phyloP scores from a whole-genome alignment of 352 stramenopile species.

The Pythium monospermum region DNA sequence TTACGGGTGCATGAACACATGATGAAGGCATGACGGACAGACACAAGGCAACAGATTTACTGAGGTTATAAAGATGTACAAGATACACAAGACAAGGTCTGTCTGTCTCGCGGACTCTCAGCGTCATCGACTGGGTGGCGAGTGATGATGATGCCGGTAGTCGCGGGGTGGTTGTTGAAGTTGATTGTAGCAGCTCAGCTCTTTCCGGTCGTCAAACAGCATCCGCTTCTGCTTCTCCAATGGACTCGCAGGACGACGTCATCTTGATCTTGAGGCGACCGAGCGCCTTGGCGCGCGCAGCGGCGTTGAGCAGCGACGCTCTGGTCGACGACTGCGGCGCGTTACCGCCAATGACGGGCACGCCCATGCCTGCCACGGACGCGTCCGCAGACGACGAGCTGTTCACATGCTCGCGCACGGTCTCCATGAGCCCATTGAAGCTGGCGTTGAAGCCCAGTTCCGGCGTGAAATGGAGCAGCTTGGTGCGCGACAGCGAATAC shows the following conservation, averaged over 20 bases:
- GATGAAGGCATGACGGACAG: not conserved
- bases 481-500: slow-evolving; percentile 66
- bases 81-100: too few relatives aligned
- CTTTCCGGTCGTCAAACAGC: too few relatives aligned
- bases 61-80: not conserved
- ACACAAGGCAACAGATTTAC: too few relatives aligned
- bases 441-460: slow-evolving; percentile 76
- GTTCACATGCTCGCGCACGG: slow-evolving; percentile 42
- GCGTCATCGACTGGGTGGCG: too few relatives aligned
- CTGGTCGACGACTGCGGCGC: not conserved
- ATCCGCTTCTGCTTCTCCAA: not conserved
- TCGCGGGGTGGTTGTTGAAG: too few relatives aligned
- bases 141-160: too few relatives aligned
- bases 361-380: not conserved
- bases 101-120: too few relatives aligned
- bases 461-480: slow-evolving; percentile 76
- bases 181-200: too few relatives aligned
- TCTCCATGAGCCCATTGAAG: slow-evolving; percentile 43
- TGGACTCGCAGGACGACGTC: not conserved
- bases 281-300: slow-evolving; percentile 13
- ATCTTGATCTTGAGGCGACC: slow-evolving; percentile 20
- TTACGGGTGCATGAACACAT: too few relatives aligned
- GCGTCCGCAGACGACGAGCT: not conserved
- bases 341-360: too few relatives aligned
- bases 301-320: slow-evolving; percentile 16